Percentiles rank a stretch among this genome's conserved stretches.
Evolutionary conservation across 2,329 filamentous ascomycete genomes (phyloP).

Genomic region (Ophiostoma triangulosporum): DNA sequence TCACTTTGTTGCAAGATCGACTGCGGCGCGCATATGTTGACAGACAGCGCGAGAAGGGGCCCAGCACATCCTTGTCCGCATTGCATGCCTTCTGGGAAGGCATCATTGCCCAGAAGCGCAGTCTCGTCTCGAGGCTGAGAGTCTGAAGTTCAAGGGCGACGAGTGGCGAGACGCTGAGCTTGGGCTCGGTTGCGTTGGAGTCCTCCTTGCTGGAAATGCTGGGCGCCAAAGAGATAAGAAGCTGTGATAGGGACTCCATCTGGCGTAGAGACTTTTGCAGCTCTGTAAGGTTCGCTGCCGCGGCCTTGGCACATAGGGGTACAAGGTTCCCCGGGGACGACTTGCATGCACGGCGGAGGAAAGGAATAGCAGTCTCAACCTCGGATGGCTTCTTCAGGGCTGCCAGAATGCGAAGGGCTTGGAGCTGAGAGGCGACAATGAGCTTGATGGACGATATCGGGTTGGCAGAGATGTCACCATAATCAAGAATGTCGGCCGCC

Average conservation of each 20-base stretch:
- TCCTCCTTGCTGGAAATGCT: slow-evolving; percentile 54
- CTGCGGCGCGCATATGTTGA: slow-evolving; percentile 45
- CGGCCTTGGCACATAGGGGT: slow-evolving; percentile 26
- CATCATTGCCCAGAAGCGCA: slow-evolving; percentile 53
- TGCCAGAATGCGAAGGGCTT: slow-evolving; percentile 49
- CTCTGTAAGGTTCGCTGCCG: slow-evolving; percentile 26
- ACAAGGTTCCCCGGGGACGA: slow-evolving; percentile 49
- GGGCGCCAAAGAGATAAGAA: slow-evolving; percentile 51
- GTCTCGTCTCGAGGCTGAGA: slow-evolving; percentile 45
- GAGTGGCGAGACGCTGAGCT: slow-evolving; percentile 41
- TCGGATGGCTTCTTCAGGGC: slow-evolving; percentile 44
- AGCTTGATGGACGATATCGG: slow-evolving; percentile 35
- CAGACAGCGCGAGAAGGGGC: slow-evolving; percentile 50
- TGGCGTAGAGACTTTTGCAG: slow-evolving; percentile 48
- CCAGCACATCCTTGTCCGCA: slow-evolving; percentile 49
- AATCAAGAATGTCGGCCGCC: slow-evolving; percentile 42
- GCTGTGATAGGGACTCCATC: slow-evolving; percentile 52
- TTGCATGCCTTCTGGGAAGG: slow-evolving; percentile 38
- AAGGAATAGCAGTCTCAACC: slow-evolving; percentile 42
- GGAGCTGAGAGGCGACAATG: slow-evolving; percentile 50
- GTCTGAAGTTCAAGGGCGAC: slow-evolving; percentile 49
- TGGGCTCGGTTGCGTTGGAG: slow-evolving; percentile 34
- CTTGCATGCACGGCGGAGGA: slow-evolving; percentile 36
- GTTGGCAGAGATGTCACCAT: slow-evolving; percentile 29
- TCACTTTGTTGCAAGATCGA: slow-evolving; percentile 17